Evolutionary conservation across 805 yeast genomes (phyloP), one percentile per base, ranked within the genome.

Genomic region (Nakazawaea wyomingensis): DNA sequence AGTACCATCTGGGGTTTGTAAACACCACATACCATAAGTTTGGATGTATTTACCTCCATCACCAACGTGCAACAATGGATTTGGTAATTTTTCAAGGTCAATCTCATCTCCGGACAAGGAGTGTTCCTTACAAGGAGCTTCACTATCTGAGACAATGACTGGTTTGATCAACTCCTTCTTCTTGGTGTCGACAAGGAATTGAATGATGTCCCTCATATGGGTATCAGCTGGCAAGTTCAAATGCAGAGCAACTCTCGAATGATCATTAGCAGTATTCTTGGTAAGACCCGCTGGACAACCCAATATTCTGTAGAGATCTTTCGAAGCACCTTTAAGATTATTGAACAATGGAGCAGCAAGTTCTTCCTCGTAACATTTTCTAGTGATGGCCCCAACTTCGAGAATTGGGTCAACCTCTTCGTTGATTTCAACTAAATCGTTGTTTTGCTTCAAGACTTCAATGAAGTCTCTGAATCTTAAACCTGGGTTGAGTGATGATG

Each of bases 361-460:
- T 24, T 51, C 38, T 5, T 47, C 48, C 44, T 55, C 60, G 24
- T 54, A 55, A 11, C 43, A 54, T 39, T 47, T 54, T 46, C 60
- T 56, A 49, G 49, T 55, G 29, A 57, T 53, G 20, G 60, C 60
- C n/a, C 60, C 61, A 4, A 51, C 56, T 44, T 57, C 61, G 19
- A 51, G 45, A 27, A 48, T 29, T 9, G 60, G 60, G 41, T 57
- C 60, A 7, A 56, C 47, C 41, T 57, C 54, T 29, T 48, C 38
- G 21, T 34, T 39, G 32, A 57, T 50, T 34, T 56, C 59, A 18
- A 53, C 48, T 28, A 57, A 44, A 44, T 57, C 61, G 24, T 48
- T 48, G 31, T 57, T 54, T 14, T 53, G 38, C 34, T 50, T 49
- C 19, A 56, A 46, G 9, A 46, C 54, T 40, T 53, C 46, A 19